These are phyloP conservation scores for Pestalotiopsis sp. DNA, from an alignment of 2,329 filamentous ascomycete genomes.

Conservation along the genomic window DNA sequence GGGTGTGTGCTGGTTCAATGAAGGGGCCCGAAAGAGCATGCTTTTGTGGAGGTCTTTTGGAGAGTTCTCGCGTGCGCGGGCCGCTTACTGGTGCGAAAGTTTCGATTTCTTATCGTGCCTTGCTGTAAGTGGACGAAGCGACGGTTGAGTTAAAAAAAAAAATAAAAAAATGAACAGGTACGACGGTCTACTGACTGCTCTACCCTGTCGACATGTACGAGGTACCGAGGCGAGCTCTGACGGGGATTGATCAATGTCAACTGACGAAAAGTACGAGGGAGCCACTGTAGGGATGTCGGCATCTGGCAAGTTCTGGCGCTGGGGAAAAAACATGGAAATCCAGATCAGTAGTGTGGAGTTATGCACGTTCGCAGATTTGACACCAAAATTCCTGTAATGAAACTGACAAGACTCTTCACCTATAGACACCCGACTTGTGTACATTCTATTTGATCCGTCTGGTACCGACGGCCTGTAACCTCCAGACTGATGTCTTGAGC, in stretches of 20 bases:
- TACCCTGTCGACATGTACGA: not conserved
- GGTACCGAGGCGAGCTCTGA: not conserved
- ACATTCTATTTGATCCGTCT: not conserved
- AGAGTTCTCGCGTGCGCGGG: slow-evolving; percentile 9
- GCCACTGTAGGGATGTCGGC: not conserved
- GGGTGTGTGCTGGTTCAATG: slow-evolving; percentile 1
- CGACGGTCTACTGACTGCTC: not conserved
- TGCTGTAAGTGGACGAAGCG: slow-evolving; percentile 4
- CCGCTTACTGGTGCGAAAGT: slow-evolving; percentile 14
- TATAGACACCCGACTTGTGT: not conserved
- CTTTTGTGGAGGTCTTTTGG: slow-evolving; percentile 10
- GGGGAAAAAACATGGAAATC: not conserved
- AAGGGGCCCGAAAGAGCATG: slow-evolving; percentile 3
- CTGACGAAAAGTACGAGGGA: too few relatives aligned
- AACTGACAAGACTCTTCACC: not conserved
- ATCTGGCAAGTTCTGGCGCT: not conserved
- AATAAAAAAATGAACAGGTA: not conserved
- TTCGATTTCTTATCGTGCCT: slow-evolving; percentile 11
- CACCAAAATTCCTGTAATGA: not conserved
- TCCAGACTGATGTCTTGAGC: not conserved
- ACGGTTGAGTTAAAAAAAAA: not conserved
- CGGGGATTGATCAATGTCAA: not conserved
- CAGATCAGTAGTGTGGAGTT: not conserved
- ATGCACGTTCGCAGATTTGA: not conserved
- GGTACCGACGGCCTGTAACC: not conserved